Evolutionary conservation across 306 rosid genomes (phyloP).

Genomic region (Argentina anserina): DNA sequence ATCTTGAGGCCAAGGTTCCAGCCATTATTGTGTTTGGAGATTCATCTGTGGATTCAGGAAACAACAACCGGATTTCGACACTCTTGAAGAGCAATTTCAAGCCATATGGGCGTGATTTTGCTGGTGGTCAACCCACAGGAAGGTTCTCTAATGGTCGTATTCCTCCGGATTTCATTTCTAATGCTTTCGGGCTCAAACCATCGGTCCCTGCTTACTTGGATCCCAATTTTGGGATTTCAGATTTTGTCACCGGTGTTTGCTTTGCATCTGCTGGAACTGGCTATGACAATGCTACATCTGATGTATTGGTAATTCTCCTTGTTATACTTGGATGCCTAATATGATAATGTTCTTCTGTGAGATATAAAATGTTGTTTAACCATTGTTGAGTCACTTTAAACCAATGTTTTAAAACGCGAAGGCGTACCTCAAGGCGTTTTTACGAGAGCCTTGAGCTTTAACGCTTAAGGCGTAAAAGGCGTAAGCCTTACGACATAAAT

Average conservation of each 20-base stretch:
- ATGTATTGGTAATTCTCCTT: conserved; percentile 34
- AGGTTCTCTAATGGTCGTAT: conserved; percentile 43
- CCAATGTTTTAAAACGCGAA: too few species aligned
- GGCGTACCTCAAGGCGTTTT: too few species aligned
- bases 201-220: conserved; percentile 47
- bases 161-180: conserved; percentile 43
- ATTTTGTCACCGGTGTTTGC: conserved; percentile 52
- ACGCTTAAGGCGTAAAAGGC: too few species aligned
- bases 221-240: conserved; percentile 32
- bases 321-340: not conserved
- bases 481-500: too few species aligned
- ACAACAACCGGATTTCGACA: conserved; percentile 37
- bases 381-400: too few species aligned
- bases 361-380: not conserved
- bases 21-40: conserved; percentile 56
- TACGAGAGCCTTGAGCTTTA: too few species aligned
- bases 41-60: conserved; percentile 49
- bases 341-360: not conserved
- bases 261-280: conserved; percentile 62
- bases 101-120: conserved; percentile 50
- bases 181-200: conserved; percentile 42
- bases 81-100: conserved; percentile 39
- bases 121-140: conserved; percentile 39
- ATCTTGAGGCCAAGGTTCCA: conserved; percentile 26
- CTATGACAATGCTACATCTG: conserved; percentile 48